phyloP scores from a whole-genome alignment of 2,329 filamentous ascomycete genomes.

The Colletotrichum phormii region DNA sequence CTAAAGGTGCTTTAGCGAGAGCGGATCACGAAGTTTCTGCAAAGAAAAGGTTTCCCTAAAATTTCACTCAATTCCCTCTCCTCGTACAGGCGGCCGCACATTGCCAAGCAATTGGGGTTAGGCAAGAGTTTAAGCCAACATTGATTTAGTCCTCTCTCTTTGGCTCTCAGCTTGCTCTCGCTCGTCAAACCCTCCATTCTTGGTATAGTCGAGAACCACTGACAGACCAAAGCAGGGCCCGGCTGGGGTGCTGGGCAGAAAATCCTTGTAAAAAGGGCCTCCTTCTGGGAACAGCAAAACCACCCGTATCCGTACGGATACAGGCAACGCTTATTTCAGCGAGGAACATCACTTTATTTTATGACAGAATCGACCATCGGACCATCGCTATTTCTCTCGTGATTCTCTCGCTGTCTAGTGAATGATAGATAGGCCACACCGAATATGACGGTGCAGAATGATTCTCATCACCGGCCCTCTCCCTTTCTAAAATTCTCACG shows the following conservation, averaged over 20 bases:
- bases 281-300: not conserved
- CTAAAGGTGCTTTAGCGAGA: not conserved
- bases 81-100: not conserved
- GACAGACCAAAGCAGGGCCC: not conserved
- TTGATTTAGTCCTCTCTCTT: slow-evolving; percentile 31
- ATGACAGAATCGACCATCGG: not conserved
- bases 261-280: not conserved
- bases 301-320: not conserved
- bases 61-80: not conserved
- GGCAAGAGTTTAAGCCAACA: slow-evolving; percentile 26
- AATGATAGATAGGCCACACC: not conserved
- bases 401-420: not conserved
- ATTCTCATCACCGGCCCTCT: not conserved
- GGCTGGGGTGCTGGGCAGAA: not conserved
- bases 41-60: not conserved
- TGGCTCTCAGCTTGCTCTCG: slow-evolving; percentile 18
- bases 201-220: not conserved
- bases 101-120: slow-evolving; percentile 14
- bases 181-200: not conserved
- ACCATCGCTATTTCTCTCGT: not conserved
- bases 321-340: not conserved
- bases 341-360: not conserved
- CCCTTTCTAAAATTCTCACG: not conserved
- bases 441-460: not conserved
- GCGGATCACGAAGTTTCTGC: not conserved